A percentile compares a stretch with the other conserved stretches of the same genome.
These are phyloP conservation scores for Phyllosticta citrichinensis DNA, from an alignment of 2,329 filamentous ascomycete species.

Conservation along the genomic window DNA sequence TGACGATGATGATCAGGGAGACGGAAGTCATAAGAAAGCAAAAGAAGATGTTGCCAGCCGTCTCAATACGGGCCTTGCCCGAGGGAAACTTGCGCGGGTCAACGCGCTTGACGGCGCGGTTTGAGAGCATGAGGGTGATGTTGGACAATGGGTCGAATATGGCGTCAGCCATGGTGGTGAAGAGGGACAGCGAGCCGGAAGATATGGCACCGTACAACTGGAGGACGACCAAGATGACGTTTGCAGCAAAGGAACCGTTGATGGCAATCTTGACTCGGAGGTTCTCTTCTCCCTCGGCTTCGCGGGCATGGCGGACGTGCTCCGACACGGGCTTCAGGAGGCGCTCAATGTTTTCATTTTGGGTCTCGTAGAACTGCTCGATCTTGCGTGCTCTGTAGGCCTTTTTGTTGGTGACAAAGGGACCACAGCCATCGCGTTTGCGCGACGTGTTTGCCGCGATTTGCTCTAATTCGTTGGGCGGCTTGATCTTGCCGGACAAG, in stretches of 20 bases:
- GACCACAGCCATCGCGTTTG: slow-evolving; percentile 52
- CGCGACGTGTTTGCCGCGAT: slow-evolving; percentile 74
- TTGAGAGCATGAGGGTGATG: slow-evolving; percentile 73
- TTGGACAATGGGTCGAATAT: slow-evolving; percentile 91
- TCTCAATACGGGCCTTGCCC: slow-evolving; percentile 89
- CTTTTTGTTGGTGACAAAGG: slow-evolving; percentile 33
- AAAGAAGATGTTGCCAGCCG: slow-evolving; percentile 90
- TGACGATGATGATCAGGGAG: slow-evolving; percentile 83
- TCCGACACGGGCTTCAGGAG: slow-evolving; percentile 89
- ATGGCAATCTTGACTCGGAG: slow-evolving; percentile 63
- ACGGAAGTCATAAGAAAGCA: slow-evolving; percentile 94
- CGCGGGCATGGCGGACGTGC: slow-evolving; percentile 70
- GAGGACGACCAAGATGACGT: slow-evolving; percentile 65
- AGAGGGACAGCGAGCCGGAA: slow-evolving; percentile 85
- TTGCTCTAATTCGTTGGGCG: slow-evolving; percentile 60
- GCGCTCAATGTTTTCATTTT: slow-evolving; percentile 89
- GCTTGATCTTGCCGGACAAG: slow-evolving; percentile 68
- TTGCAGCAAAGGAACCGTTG: slow-evolving; percentile 63
- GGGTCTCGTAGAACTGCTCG: slow-evolving; percentile 73
- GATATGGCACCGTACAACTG: slow-evolving; percentile 84
- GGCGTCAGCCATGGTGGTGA: slow-evolving; percentile 94
- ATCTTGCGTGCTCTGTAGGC: slow-evolving; percentile 47
- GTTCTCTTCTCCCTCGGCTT: slow-evolving; percentile 72
- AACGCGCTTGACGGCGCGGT: slow-evolving; percentile 79
- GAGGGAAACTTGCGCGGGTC: slow-evolving; percentile 80